These are phyloP conservation scores for Flaveria floridana DNA, from an alignment of 140 eudicot species.

Conservation along the genomic window DNA sequence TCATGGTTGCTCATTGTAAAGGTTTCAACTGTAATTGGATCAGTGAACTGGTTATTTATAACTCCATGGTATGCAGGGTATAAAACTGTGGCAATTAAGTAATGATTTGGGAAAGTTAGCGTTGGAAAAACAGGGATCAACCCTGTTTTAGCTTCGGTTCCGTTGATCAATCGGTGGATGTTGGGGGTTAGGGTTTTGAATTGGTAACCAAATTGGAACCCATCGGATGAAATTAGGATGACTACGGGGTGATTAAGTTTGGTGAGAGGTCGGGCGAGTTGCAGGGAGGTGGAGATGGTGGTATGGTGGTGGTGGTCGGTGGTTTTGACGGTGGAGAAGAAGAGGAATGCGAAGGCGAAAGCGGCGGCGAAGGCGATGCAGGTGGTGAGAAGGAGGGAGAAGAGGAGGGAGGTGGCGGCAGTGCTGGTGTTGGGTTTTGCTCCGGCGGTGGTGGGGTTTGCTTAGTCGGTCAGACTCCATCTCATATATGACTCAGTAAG, in stretches of 20 bases:
- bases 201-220: constrained; percentile 83
- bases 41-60: no score
- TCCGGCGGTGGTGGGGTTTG: not conserved
- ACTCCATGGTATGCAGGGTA: no score
- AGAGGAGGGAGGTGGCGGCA: constrained; percentile 16
- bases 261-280: constrained; percentile 47
- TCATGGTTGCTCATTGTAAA: no score
- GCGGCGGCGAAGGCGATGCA: constrained; percentile 55
- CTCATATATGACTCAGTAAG: no score
- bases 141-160: no score
- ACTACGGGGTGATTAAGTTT: constrained; percentile 63
- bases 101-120: no score
- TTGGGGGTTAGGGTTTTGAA: constrained; percentile 60
- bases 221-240: constrained; percentile 65
- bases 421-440: constrained; percentile 21
- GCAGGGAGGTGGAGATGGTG: constrained; percentile 13
- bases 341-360: constrained; percentile 50
- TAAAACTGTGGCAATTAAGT: no score
- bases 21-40: no score
- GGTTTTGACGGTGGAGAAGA: constrained; percentile 38
- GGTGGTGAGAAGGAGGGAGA: constrained; percentile 44
- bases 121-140: no score
- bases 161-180: no score
- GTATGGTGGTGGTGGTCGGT: constrained; percentile 19
- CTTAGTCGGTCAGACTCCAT: no score